Base-by-base conservation (phyloP, 2,329 filamentous ascomycete genomes). In the Claviceps maximensis region DNA sequence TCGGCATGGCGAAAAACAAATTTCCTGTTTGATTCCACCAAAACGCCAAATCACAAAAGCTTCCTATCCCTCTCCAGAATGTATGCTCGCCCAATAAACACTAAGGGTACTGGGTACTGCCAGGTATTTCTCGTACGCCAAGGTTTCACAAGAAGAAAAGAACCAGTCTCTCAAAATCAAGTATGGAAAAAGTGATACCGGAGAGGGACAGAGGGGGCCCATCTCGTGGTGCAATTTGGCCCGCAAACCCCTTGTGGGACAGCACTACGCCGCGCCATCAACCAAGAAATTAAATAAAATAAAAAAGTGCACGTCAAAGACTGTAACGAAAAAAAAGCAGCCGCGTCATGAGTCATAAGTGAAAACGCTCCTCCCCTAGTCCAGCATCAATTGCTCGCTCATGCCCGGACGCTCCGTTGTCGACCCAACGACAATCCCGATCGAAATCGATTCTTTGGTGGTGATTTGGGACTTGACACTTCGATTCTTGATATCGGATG, bases 381-480 rank as follows among this genome's bases (percentile, higher is more conserved):
- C n/a, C n/a, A 13, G 9, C 10, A 36, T 36, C 47, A 40, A 15
- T 23, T 7, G 33, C 6, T 49, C n/a, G n/a, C 60, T 52, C 21
- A 69, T 54, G 65, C 58, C 58, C 62, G 71, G 59, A 73, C 63
- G 60, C 71, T 74, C 60, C 68, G 66, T 54, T 71, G 65, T 53
- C 69, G 65, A 52, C 64, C 62, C 49, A 68, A 63, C 47, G 64
- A 62, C 33, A 71, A 60, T 13, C 68, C 64, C 52, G 62, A 63
- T 41, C 70, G 61, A 48, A 71, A 56, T 19, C 66, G 62, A 54
- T 62, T 68, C 59, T 62, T 63, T 47, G 62, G 62, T 47, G 62
- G 62, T 47, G 61, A 62, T 56, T 59, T 58, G 51, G 59, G 58
- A 19, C 54, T 52, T 12, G 60, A 56, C 29, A 58, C 59, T 33